Evolutionary conservation across 2,329 filamentous ascomycete species (phyloP).

Genomic region (Trichophyton schoenleinii): DNA sequence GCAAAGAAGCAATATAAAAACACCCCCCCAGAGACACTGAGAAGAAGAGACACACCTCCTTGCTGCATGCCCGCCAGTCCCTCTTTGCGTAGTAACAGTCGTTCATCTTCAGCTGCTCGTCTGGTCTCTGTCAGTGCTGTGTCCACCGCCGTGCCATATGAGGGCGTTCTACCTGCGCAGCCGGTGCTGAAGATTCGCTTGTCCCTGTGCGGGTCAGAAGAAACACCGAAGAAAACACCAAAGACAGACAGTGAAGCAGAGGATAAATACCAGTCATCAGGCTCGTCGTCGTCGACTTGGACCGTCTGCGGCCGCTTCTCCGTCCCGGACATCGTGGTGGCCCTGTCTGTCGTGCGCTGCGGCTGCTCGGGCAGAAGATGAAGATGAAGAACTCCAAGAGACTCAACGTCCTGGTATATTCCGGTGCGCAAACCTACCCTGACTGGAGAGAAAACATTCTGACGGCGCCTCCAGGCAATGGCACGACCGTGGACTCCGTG

Average conservation of each 20-base stretch:
- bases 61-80: slow-evolving; percentile 81
- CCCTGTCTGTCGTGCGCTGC: background rate
- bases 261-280: slow-evolving; percentile 71
- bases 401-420: slow-evolving; percentile 88
- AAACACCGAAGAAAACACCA: background rate
- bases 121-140: slow-evolving; percentile 1
- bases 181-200: slow-evolving; percentile 96
- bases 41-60: slow-evolving; percentile 55
- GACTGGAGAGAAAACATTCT: slow-evolving; percentile 20
- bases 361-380: slow-evolving; percentile 7
- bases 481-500: slow-evolving; percentile 77
- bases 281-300: slow-evolving; percentile 54
- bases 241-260: background rate
- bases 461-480: slow-evolving; percentile 49
- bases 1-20: background rate
- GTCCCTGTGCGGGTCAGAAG: slow-evolving; percentile 50
- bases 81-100: slow-evolving; percentile 95
- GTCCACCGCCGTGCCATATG: background rate
- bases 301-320: slow-evolving; percentile 27
- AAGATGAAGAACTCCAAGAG: slow-evolving; percentile 28
- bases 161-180: slow-evolving; percentile 57
- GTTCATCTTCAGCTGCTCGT: slow-evolving; percentile 76
- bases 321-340: slow-evolving; percentile 44
- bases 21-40: too few relatives aligned
- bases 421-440: slow-evolving; percentile 45